Evolutionary conservation across 495 filamentous ascomycete species (phyloP).

Genomic region (Ramalina peruviana): DNA sequence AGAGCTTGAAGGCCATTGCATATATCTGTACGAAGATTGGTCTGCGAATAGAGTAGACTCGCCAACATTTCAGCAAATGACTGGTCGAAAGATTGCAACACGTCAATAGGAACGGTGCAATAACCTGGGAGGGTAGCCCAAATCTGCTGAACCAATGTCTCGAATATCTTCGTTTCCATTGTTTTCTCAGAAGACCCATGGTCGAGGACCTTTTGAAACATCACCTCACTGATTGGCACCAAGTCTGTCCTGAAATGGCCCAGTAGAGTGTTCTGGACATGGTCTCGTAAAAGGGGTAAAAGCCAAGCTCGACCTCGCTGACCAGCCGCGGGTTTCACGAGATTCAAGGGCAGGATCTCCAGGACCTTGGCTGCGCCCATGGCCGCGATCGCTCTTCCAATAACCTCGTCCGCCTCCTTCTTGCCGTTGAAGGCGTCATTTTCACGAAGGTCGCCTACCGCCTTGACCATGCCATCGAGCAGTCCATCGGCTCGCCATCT

Average conservation of each 20-base stretch:
- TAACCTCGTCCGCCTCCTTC: slow-evolving; percentile 81
- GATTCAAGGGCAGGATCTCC: slow-evolving; percentile 68
- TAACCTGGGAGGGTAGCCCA: slow-evolving; percentile 94
- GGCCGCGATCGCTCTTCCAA: slow-evolving; percentile 69
- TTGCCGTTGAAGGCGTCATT: slow-evolving; percentile 87
- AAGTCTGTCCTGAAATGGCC: slow-evolving; percentile 73
- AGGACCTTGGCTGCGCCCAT: slow-evolving; percentile 81
- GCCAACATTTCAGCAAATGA: slow-evolving; percentile 80
- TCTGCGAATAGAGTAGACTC: slow-evolving; percentile 84
- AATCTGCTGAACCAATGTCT: slow-evolving; percentile 87
- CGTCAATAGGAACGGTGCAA: slow-evolving; percentile 77
- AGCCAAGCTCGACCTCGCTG: slow-evolving; percentile 87
- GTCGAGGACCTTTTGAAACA: slow-evolving; percentile 79
- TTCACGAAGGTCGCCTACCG: slow-evolving; percentile 71
- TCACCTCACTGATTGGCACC: slow-evolving; percentile 72
- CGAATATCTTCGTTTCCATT: slow-evolving; percentile 92
- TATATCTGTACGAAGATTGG: slow-evolving; percentile 69
- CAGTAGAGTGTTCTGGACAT: slow-evolving; percentile 71
- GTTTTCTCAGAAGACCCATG: slow-evolving; percentile 68
- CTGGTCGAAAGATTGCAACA: slow-evolving; percentile 67
- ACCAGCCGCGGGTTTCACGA: slow-evolving; percentile 57
- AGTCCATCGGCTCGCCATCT: slow-evolving; percentile 71
- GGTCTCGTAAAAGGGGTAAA: slow-evolving; percentile 75
- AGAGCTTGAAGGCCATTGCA: slow-evolving; percentile 74
- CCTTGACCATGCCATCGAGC: slow-evolving; percentile 55